Evolutionary conservation across 2,329 filamentous ascomycete species (phyloP).

Genomic region (Pyricularia grisea): DNA sequence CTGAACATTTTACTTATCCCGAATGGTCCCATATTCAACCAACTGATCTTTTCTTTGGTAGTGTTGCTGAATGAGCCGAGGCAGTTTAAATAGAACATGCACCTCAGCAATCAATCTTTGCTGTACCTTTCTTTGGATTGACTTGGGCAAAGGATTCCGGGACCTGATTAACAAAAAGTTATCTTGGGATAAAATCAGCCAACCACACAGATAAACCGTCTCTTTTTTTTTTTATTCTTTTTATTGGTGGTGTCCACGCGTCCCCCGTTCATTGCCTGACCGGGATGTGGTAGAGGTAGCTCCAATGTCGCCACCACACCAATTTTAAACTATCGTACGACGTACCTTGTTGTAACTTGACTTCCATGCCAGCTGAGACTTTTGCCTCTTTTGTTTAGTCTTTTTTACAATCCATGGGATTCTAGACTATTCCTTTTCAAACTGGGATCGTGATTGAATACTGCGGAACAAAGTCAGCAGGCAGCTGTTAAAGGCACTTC

Average conservation of each 20-base stretch:
- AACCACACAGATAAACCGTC: not conserved
- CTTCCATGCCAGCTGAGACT: not conserved
- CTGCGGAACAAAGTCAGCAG: too few species aligned
- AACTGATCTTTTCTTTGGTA: not conserved
- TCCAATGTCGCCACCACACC: not conserved
- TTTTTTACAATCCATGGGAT: not conserved
- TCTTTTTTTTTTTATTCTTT: too few species aligned
- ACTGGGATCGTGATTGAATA: not conserved
- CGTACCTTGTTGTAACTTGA: not conserved
- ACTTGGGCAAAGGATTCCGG: not conserved
- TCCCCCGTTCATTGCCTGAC: not conserved
- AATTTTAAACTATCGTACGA: not conserved
- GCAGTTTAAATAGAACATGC: not conserved
- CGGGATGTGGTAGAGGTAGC: not conserved
- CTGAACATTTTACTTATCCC: not conserved
- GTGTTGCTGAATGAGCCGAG: not conserved
- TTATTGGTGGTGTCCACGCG: not conserved
- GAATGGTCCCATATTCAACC: not conserved
- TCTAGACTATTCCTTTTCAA: not conserved
- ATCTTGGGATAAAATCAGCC: not conserved
- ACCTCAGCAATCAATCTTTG: not conserved
- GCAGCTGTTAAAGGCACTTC: too few species aligned
- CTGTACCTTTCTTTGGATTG: not conserved
- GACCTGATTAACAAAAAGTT: not conserved
- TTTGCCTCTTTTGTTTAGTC: not conserved